Evolutionary conservation across 306 rosid genomes (phyloP).

Genomic region (Gillenia trifoliata): DNA sequence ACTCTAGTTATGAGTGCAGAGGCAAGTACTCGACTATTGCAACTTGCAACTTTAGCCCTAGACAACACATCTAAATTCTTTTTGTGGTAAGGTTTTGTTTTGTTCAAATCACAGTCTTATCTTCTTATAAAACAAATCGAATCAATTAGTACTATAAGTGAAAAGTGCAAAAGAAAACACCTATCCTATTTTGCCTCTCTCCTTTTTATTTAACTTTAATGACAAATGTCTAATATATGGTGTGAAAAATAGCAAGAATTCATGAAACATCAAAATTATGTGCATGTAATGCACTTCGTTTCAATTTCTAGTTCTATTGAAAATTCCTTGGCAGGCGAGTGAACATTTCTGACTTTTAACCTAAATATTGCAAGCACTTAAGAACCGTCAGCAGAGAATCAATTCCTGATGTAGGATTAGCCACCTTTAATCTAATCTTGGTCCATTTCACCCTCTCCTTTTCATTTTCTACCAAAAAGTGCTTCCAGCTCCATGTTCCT

Average conservation of each 20-base stretch:
- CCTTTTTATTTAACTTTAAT: background rate
- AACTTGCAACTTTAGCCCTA: too few species aligned
- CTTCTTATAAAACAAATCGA: background rate
- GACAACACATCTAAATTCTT: too few species aligned
- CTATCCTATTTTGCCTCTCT: background rate
- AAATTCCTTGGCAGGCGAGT: conserved; percentile 33
- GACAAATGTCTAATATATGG: background rate
- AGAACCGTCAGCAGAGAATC: conserved; percentile 55
- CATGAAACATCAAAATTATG: background rate
- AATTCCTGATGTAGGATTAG: conserved; percentile 40
- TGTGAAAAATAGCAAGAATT: background rate
- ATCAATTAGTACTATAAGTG: background rate
- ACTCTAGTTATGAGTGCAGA: too few species aligned
- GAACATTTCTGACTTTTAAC: conserved; percentile 39
- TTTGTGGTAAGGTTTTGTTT: too few species aligned
- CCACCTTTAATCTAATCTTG: conserved; percentile 27
- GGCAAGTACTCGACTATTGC: too few species aligned
- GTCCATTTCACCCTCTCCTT: background rate
- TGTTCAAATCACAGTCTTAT: too few species aligned
- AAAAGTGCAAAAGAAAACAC: background rate
- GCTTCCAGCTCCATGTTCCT: conserved; percentile 34
- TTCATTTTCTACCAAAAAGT: background rate
- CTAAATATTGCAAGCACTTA: conserved; percentile 36
- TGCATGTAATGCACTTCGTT: background rate
- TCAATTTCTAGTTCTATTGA: conserved; percentile 38